phyloP scores from a whole-genome alignment of 83 land plant genomes.

The Diphasiastrum complanatum region DNA sequence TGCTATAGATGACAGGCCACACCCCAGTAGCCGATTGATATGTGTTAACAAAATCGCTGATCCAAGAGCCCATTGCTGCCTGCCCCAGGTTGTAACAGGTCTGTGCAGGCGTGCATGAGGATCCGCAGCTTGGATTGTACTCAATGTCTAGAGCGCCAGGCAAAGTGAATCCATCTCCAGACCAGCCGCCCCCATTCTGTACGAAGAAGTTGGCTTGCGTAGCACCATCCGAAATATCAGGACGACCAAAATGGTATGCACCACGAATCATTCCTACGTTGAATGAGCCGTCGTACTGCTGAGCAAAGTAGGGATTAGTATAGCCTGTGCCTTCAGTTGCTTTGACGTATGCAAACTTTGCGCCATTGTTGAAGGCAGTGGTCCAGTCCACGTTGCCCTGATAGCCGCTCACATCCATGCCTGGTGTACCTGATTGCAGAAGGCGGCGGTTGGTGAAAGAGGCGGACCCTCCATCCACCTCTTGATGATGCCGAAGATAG shows the following conservation, averaged over 20 bases:
- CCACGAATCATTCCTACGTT: slow-evolving; percentile 3
- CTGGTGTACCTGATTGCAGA: too few relatives aligned
- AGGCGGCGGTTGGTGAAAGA: too few relatives aligned
- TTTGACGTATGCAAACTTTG: slow-evolving; percentile 1
- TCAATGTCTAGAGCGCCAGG: too few relatives aligned
- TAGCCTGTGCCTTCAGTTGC: slow-evolving; percentile 4
- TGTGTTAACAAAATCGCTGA: neutral
- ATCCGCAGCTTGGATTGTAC: neutral
- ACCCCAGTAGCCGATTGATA: neutral
- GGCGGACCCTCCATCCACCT: too few relatives aligned
- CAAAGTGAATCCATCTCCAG: neutral
- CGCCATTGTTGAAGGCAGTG: slow-evolving; percentile 1
- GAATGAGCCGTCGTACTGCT: slow-evolving; percentile 1
- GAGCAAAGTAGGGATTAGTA: slow-evolving; percentile 1
- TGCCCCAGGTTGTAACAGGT: neutral
- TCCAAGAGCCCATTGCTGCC: neutral
- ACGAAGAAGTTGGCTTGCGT: slow-evolving; percentile 1
- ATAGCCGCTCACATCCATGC: slow-evolving; percentile 3
- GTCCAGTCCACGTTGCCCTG: slow-evolving; percentile 6
- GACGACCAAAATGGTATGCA: too few relatives aligned
- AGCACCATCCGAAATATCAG: too few relatives aligned
- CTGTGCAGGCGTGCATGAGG: too few relatives aligned
- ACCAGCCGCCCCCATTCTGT: slow-evolving; percentile 1
- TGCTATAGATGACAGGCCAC: neutral
- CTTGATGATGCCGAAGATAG: too few relatives aligned